Evolutionary conservation across 768 basidiomycete genomes (phyloP).

Genomic region (Tulasnella sp.): DNA sequence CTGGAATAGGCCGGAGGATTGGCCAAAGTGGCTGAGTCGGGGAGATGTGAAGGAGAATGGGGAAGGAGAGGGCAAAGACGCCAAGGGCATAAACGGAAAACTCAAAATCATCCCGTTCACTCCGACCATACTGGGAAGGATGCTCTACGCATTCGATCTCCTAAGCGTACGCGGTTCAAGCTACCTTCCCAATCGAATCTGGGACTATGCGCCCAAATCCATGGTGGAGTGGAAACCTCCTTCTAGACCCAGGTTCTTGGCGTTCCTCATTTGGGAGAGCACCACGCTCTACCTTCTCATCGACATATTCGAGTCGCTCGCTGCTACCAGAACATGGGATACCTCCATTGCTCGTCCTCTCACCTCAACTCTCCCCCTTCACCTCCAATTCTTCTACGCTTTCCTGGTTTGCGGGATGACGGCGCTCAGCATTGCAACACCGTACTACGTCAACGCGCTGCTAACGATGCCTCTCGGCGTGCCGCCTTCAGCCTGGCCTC

Average conservation of each 20-base stretch:
- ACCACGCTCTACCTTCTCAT: conserved; percentile 4
- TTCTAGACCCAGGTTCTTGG: neutral
- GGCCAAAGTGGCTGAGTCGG: conserved; percentile 13
- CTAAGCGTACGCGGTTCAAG: neutral
- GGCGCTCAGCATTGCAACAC: neutral
- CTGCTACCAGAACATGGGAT: neutral
- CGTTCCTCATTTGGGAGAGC: neutral
- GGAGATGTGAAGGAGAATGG: too few species aligned
- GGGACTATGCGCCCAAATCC: neutral
- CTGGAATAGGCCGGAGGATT: neutral
- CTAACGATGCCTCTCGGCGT: neutral
- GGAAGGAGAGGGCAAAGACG: neutral
- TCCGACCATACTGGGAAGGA: neutral
- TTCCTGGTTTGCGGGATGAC: conserved; percentile 2
- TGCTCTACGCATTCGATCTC: conserved; percentile 6
- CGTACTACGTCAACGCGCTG: conserved; percentile 9
- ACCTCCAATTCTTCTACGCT: neutral
- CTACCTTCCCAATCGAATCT: neutral
- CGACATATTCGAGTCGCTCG: conserved; percentile 3
- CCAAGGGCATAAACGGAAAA: neutral
- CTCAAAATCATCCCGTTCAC: neutral
- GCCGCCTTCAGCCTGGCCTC: conserved; percentile 13
- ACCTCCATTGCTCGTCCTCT: neutral
- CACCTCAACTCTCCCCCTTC: neutral
- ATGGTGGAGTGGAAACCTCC: neutral